Evolutionary conservation across 345 rosid species (phyloP), one percentile per base, ranked within the genome.

Genomic region (Euphorbia pulcherrima): DNA sequence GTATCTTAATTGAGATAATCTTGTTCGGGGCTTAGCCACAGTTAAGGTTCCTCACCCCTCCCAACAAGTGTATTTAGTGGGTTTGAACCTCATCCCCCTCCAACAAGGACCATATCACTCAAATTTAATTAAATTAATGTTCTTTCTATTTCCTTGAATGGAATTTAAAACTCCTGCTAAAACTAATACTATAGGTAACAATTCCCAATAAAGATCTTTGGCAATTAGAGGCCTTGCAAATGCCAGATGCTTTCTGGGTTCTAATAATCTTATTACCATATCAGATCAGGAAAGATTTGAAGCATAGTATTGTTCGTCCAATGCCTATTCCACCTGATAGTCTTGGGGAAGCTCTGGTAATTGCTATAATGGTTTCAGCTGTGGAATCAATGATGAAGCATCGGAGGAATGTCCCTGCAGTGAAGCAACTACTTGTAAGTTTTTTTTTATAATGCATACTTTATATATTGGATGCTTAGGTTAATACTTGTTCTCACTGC

Each of bases 381-480:
- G 93, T 91, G 60, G 90, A 87, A 68, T 90, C 82, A 78, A 94
- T 91, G 99, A 89, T 94, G 70, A 87, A 68, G 79, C 89, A 95
- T 6, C 97, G 89, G 79, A 81, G 97, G 65, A 94, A 94, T 79
- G 85, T 94, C 81, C 84, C 96, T 54, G 88, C 99, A 66, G 82
- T 94, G 47, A 89, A 91, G 72, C 97, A 94, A 80, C 77, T 94
- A 78, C 97, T 91, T 78, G 97, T 94, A 76, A 76, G 69, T 55
- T 58, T 23, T 55, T 58, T 23, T 29, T 24, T 23, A 20, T 53
- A 20, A 23, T 24, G 13, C 3, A 21, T 53, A 8, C 4, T 53
- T 21, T 53, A 13, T 24, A 53, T 53, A 53, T 21, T 53, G n/a
- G n/a, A n/a, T n/a, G n/a, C n/a, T 53, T 48, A 17, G n/a, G 6